These are phyloP conservation scores for Mycena crocata DNA, from an alignment of 768 basidiomycete species.

Conservation along the genomic window DNA sequence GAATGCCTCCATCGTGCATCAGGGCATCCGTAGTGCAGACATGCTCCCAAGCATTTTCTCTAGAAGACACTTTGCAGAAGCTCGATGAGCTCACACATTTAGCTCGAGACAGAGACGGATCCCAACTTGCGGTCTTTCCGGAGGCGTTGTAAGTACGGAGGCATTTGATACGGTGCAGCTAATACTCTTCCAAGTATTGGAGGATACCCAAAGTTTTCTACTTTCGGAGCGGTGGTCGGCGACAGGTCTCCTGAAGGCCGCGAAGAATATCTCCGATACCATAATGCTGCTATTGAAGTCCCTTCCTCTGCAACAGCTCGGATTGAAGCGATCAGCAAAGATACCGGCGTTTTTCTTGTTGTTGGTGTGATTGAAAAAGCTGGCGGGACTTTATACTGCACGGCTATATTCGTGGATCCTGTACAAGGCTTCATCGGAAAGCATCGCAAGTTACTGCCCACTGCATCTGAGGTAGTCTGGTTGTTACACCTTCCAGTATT, in stretches of 20 bases:
- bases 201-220: conserved; percentile 70
- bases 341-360: conserved; percentile 56
- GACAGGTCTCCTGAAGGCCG: conserved; percentile 61
- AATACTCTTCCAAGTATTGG: conserved; percentile 53
- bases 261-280: conserved; percentile 68
- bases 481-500: not conserved
- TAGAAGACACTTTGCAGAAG: conserved; percentile 60
- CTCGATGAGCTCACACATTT: conserved; percentile 58
- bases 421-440: conserved; percentile 64
- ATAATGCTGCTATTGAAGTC: conserved; percentile 65
- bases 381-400: conserved; percentile 72
- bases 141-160: conserved; percentile 62
- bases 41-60: conserved; percentile 57
- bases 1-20: conserved; percentile 39
- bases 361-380: conserved; percentile 71
- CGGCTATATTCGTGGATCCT: conserved; percentile 67
- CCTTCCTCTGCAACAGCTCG: conserved; percentile 61
- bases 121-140: conserved; percentile 66
- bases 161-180: not conserved
- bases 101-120: conserved; percentile 58
- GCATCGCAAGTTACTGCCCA: conserved; percentile 74
- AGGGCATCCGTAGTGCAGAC: conserved; percentile 67
- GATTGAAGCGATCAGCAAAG: conserved; percentile 61
- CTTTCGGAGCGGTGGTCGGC: conserved; percentile 64
- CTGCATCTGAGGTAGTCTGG: conserved; percentile 55